phyloP scores from a whole-genome alignment of 306 rosid genomes.

The Lablab purpureus region DNA sequence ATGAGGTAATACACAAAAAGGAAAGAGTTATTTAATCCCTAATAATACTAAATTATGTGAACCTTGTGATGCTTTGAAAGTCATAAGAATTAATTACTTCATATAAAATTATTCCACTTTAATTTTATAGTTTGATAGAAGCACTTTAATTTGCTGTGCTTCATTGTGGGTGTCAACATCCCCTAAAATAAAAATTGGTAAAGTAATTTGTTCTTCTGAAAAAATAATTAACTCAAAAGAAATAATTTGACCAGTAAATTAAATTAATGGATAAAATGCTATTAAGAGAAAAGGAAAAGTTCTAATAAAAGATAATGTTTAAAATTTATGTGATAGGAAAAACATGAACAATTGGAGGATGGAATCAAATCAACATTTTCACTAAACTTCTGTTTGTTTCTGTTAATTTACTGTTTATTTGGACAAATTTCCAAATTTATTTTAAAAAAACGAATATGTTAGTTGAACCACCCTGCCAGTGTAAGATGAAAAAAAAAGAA shows the following conservation, averaged over 20 bases:
- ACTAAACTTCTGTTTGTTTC: too few species aligned
- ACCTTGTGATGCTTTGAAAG: background rate
- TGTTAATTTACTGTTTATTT: too few species aligned
- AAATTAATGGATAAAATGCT: background rate
- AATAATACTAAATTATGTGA: background rate
- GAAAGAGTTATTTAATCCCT: background rate
- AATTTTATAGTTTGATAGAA: background rate
- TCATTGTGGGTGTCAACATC: background rate
- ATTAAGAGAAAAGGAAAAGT: background rate
- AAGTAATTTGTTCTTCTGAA: background rate
- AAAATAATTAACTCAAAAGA: background rate
- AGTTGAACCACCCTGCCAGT: too few species aligned
- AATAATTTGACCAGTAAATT: background rate
- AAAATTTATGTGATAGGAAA: background rate
- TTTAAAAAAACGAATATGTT: too few species aligned
- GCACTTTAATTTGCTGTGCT: background rate
- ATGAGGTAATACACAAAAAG: slow-evolving; percentile 23
- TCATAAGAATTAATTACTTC: slow-evolving; percentile 3
- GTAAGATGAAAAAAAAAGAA: too few species aligned
- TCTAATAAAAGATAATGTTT: background rate
- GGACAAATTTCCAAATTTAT: too few species aligned
- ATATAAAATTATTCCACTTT: background rate
- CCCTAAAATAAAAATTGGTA: background rate
- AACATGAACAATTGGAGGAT: background rate
- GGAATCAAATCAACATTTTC: background rate